Base-by-base conservation (phyloP, 1,284 basidiomycete genomes). In the Malassezia arunalokei region DNA sequence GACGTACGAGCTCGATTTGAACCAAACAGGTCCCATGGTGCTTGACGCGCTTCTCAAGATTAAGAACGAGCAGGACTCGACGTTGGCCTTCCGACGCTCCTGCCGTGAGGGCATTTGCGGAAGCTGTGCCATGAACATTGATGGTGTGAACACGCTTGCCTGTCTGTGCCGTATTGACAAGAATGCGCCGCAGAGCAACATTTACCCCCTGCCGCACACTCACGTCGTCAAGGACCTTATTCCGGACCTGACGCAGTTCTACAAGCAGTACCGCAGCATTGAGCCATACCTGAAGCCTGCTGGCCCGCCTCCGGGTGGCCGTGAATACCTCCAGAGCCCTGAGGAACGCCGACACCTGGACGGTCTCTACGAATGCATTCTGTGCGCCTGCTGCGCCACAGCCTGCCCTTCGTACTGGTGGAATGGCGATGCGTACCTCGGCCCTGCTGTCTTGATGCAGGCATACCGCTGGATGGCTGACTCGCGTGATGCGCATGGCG, bases 201-300 rank as follows among this genome's bases (percentile, higher is more conserved):
- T 98, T 68, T 98, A 98, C 76, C 92, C 92, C 39, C 80, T 98
- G n/a, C 92, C 92, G 15, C 91, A 96, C 78, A 92, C 95, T 91
- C 95, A 95, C 78, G 82, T 98, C 70, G 91, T 98, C 76, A 98
- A 96, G 80, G 92, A 98, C 77, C 83, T 98, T 66, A 88, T 98
- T 2, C 88, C 79, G 43, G 79, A 81, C 76, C 78, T 90, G 61
- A 87, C 85, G 9, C 83, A 83, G 61, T 92, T 90, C 80, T 94
- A 92, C 83, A 95, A 98, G 77, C 92, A 98, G 76, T 96, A 98
- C 86, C 96, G 96, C 78, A 91, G 89, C 37, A 95, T 98, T 75
- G 84, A 98, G 76, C 73, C 73, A 33, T 74, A 64, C 65, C 62
- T 74, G 47, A 69, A 74, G 64, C 52, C 64, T 17, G 61, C 57